Conservation (phyloP, 345 rosid species). For the Viola odorata region DNA sequence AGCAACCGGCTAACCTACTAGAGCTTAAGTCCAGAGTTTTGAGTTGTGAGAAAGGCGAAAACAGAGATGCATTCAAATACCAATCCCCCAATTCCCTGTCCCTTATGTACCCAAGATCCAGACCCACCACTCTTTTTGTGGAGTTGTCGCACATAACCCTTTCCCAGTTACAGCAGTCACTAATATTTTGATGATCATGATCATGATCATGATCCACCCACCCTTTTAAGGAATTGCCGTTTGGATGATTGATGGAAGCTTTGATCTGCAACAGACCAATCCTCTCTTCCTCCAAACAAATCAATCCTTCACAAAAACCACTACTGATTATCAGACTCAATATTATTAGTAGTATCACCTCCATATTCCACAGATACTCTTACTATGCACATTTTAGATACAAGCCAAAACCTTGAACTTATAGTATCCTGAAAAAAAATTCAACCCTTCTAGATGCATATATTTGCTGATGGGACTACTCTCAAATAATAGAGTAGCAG, state of each 20-base stretch:
- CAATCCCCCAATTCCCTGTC: not conserved
- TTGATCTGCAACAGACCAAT: not conserved
- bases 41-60: not conserved
- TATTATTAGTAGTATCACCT: too few relatives aligned
- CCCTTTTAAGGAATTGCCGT: too few relatives aligned
- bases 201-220: not conserved
- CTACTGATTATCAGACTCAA: too few relatives aligned
- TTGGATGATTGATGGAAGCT: not conserved
- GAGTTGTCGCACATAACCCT: not conserved
- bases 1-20: not conserved
- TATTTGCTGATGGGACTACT: too few relatives aligned
- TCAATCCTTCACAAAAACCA: too few relatives aligned
- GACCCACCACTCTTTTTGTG: not conserved
- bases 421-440: too few relatives aligned
- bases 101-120: fast-evolving
- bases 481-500: too few relatives aligned
- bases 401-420: too few relatives aligned
- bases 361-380: too few relatives aligned
- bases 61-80: slow-evolving; percentile 2
- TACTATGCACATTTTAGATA: too few relatives aligned
- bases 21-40: fast-evolving
- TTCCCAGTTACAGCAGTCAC: not conserved
- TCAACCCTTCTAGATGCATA: too few relatives aligned
- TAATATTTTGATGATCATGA: too few relatives aligned
- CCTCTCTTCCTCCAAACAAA: not conserved